Conservation (phyloP, 305 asterid species). For the Rubia peregrina region DNA sequence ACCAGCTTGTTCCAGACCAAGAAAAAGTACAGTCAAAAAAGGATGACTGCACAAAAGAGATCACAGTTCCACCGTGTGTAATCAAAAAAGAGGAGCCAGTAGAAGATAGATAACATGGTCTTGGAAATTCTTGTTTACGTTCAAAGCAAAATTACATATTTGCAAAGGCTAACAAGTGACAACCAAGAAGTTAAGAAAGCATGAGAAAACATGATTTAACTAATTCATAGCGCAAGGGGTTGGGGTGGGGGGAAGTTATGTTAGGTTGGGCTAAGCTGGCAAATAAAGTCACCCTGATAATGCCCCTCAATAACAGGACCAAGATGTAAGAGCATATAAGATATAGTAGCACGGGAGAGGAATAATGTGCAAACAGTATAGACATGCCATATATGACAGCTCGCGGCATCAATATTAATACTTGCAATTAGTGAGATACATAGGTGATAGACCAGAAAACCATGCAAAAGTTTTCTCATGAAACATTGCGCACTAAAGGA, state of each 20-base stretch:
- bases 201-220: background rate
- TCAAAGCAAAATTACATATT: background rate
- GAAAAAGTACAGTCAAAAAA: background rate
- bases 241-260: too few relatives aligned
- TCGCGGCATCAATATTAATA: background rate
- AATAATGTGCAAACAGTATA: background rate
- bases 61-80: background rate
- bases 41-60: background rate
- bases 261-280: background rate
- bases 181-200: background rate
- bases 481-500: too few relatives aligned
- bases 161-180: background rate
- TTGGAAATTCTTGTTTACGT: background rate
- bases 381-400: background rate
- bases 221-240: background rate
- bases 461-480: too few relatives aligned
- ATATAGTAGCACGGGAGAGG: background rate
- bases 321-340: background rate
- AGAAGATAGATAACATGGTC: background rate
- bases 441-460: background rate
- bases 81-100: background rate
- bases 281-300: background rate
- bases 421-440: background rate
- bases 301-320: background rate
- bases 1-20: background rate